These are phyloP conservation scores for Galerina sulciceps DNA, from an alignment of 768 basidiomycete genomes.

Conservation along the genomic window DNA sequence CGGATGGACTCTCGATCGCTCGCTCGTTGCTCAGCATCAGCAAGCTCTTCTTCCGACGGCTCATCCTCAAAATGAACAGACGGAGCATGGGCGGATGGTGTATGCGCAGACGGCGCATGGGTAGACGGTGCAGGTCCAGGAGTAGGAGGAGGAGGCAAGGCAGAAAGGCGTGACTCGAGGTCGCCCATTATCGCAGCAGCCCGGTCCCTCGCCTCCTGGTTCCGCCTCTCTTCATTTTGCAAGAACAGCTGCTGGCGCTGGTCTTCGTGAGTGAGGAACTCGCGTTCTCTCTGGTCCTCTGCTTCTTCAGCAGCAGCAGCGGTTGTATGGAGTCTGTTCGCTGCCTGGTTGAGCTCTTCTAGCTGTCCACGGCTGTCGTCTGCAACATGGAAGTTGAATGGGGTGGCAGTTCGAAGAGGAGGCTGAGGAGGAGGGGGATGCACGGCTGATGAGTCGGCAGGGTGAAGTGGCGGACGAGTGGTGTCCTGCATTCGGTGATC, in stretches of 20 bases:
- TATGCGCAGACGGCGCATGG: slow-evolving; percentile 5
- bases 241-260: slow-evolving; percentile 44
- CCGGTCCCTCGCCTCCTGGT: slow-evolving; percentile 55
- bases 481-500: too few relatives aligned
- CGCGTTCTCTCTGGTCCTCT: slow-evolving; percentile 66
- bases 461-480: too few relatives aligned
- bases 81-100: background rate
- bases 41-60: slow-evolving; percentile 15
- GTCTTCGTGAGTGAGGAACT: slow-evolving; percentile 69
- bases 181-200: slow-evolving; percentile 50
- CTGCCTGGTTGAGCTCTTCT: slow-evolving; percentile 60
- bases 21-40: slow-evolving; percentile 28
- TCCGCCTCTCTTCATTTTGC: slow-evolving; percentile 51
- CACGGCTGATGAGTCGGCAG: background rate
- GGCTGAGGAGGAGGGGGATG: slow-evolving; percentile 13
- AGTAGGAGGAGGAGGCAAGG: slow-evolving; percentile 32
- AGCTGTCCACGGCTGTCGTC: slow-evolving; percentile 56
- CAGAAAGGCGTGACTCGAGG: slow-evolving; percentile 40
- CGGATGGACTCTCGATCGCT: slow-evolving; percentile 42
- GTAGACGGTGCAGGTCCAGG: background rate
- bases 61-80: slow-evolving; percentile 4
- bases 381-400: slow-evolving; percentile 42
- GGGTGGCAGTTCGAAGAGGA: slow-evolving; percentile 38
- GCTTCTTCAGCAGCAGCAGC: slow-evolving; percentile 56
- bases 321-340: slow-evolving; percentile 51